Conservation (phyloP, 306 rosid genomes). For the Sicyos baderoa region DNA sequence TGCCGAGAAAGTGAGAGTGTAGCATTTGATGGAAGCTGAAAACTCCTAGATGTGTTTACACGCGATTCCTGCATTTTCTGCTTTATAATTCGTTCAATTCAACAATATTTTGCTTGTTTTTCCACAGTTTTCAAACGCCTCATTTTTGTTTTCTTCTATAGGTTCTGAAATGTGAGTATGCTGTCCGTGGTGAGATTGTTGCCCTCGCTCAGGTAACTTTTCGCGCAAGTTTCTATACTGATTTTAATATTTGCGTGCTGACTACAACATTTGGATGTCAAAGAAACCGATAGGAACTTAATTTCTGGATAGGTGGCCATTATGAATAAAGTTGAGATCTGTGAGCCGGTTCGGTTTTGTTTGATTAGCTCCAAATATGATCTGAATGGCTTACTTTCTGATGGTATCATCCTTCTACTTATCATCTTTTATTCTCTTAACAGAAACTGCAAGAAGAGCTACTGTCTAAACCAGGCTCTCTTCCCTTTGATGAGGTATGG, state of each 20-base stretch:
- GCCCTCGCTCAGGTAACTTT: conserved; percentile 75
- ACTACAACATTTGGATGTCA: no score
- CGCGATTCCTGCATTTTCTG: neutral
- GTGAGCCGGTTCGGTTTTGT: neutral
- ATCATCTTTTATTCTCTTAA: neutral
- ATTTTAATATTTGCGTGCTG: neutral
- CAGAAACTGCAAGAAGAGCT: conserved; percentile 72
- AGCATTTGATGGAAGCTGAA: neutral
- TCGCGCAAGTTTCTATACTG: neutral
- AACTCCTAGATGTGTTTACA: neutral
- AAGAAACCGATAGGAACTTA: no score
- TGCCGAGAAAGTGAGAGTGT: neutral
- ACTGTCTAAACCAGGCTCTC: conserved; percentile 55
- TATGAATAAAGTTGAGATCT: neutral
- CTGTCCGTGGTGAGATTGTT: conserved; percentile 95
- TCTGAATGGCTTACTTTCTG: neutral
- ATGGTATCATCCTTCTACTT: neutral
- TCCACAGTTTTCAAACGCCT: neutral
- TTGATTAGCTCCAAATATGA: neutral
- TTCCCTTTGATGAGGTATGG: conserved; percentile 74
- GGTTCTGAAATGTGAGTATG: conserved; percentile 93
- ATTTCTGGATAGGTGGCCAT: no score
- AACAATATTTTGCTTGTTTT: neutral
- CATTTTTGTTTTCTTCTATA: conserved; percentile 20
- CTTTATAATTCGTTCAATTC: neutral